Evolutionary conservation across 2,329 filamentous ascomycete species (phyloP).

Genomic region (Colletotrichum aenigma): DNA sequence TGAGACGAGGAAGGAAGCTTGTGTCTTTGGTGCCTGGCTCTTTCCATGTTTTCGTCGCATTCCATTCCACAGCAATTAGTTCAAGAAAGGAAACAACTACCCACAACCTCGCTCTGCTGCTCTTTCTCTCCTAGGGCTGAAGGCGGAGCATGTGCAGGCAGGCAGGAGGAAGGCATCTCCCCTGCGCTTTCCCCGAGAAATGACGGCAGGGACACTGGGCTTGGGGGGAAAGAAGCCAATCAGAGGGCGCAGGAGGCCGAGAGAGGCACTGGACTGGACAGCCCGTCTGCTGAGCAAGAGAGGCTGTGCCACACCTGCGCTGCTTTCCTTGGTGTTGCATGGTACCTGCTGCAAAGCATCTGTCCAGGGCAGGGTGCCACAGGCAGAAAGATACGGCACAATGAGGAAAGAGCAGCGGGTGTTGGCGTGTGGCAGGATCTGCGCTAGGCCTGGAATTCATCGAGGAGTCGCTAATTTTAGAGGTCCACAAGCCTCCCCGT

Average conservation of each 20-base stretch:
- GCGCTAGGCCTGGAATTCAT: background rate
- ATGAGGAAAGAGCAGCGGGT: background rate
- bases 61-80: background rate
- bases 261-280: background rate
- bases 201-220: background rate
- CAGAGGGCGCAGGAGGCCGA: background rate
- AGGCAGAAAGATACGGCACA: background rate
- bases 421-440: background rate
- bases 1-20: constrained; percentile 1
- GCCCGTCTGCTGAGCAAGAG: background rate
- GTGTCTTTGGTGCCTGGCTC: background rate
- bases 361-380: background rate
- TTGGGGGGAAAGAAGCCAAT: background rate
- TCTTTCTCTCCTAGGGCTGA: constrained; percentile 7
- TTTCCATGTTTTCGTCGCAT: background rate
- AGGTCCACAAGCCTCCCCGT: background rate
- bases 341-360: background rate
- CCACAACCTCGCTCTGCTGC: background rate
- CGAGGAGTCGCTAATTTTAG: background rate
- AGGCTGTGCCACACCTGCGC: background rate
- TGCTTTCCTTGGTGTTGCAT: background rate
- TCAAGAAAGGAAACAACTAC: background rate
- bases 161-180: background rate
- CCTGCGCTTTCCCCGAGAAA: constrained; percentile 4
- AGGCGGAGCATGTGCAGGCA: background rate